Evolutionary conservation across 805 yeast genomes (phyloP).

Genomic region (Grigorovia humatica): DNA sequence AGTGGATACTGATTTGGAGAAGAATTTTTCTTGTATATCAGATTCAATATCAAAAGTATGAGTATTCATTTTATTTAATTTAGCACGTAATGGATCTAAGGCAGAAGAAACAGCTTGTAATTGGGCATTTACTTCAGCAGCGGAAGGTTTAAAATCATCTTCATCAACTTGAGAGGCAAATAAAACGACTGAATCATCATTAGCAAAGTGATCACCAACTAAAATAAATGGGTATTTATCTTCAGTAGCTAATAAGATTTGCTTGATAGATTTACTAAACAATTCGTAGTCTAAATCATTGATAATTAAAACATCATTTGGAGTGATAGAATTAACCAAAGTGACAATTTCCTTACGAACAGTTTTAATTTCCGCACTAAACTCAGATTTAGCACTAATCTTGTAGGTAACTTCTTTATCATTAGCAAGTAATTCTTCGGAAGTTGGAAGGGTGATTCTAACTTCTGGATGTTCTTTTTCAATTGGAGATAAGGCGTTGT

Average conservation of each 20-base stretch:
- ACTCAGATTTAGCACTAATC: slow-evolving; percentile 43
- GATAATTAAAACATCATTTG: slow-evolving; percentile 48
- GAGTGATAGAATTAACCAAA: slow-evolving; percentile 62
- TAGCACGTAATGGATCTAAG: slow-evolving; percentile 47
- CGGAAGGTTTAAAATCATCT: slow-evolving; percentile 67
- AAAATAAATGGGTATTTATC: slow-evolving; percentile 49
- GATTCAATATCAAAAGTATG: slow-evolving; percentile 42
- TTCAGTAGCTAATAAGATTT: slow-evolving; percentile 16
- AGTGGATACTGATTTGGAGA: slow-evolving; percentile 13
- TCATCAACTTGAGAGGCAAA: slow-evolving; percentile 36
- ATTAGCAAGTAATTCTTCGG: slow-evolving; percentile 33
- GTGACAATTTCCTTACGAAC: slow-evolving; percentile 68
- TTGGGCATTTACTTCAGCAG: slow-evolving; percentile 45
- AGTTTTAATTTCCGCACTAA: slow-evolving; percentile 40
- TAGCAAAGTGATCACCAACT: slow-evolving; percentile 39
- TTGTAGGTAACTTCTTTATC: slow-evolving; percentile 41
- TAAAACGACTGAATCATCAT: slow-evolving; percentile 42
- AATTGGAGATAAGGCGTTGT: slow-evolving; percentile 36
- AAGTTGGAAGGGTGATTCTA: slow-evolving; percentile 38
- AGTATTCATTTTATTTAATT: slow-evolving; percentile 43
- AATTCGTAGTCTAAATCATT: slow-evolving; percentile 50
- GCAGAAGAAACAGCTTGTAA: slow-evolving; percentile 45
- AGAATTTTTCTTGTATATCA: slow-evolving; percentile 41
- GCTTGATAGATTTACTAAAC: slow-evolving; percentile 23
- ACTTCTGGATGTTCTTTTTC: slow-evolving; percentile 34